A percentile compares a stretch with the other conserved stretches of the same genome.
phyloP scores from a whole-genome alignment of 345 rosid species.

The Alliaria petiolata region DNA sequence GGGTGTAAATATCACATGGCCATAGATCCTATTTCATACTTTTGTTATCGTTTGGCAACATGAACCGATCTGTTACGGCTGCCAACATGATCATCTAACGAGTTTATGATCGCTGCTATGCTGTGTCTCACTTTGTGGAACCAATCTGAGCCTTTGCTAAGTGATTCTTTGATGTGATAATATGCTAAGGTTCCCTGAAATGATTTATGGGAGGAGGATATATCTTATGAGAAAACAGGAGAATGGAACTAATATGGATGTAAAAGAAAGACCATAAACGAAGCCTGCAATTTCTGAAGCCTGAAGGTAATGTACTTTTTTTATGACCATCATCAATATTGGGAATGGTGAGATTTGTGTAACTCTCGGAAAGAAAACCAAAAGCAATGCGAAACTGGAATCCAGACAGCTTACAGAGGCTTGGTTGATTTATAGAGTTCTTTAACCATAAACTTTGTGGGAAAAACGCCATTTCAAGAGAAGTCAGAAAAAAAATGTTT shows the following conservation, averaged over 20 bases:
- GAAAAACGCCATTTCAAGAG: too few species aligned
- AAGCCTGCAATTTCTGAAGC: conserved; percentile 6
- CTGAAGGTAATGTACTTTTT: too few species aligned
- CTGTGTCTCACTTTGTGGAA: background rate
- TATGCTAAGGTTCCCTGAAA: too few species aligned
- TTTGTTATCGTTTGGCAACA: background rate
- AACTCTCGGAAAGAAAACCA: too few species aligned
- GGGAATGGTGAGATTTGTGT: too few species aligned
- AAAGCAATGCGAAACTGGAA: too few species aligned
- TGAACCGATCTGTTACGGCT: background rate
- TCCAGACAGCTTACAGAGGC: too few species aligned
- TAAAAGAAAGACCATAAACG: background rate
- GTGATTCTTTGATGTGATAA: background rate
- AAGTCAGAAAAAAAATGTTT: too few species aligned
- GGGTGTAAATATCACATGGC: background rate
- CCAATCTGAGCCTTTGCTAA: background rate
- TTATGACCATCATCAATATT: too few species aligned
- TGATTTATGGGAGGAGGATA: background rate
- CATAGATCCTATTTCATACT: background rate
- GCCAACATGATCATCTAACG: background rate
- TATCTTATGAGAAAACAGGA: background rate
- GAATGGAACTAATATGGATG: too few species aligned
- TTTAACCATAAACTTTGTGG: too few species aligned
- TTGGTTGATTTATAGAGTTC: too few species aligned
- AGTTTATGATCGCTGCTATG: conserved; percentile 5